Evolutionary conservation across 257 asterid genomes (phyloP), one percentile per base, ranked within the genome.

Genomic region (Nicotiana otophora): DNA sequence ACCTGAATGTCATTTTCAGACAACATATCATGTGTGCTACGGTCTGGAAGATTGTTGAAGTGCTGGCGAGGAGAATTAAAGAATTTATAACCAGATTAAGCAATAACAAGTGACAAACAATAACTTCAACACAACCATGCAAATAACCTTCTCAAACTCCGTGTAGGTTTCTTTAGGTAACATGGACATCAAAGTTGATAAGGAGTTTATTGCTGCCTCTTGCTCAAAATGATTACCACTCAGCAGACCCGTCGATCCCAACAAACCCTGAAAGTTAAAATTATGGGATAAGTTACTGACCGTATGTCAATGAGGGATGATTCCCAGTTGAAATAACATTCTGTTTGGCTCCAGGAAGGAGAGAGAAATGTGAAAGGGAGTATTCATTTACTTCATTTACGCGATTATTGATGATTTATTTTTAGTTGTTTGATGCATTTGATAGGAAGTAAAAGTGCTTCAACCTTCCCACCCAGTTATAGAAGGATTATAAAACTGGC

Each of bases 1-100:
- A 96, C 99, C 99, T 96, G 97, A 87, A 96, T 90, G 84, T 96
- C 99, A 82, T 80, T 82, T 85, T 91, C 96, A 30, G 98, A 89
- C 77, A 96, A 92, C 19, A 86, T 69, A 83, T 92, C 94, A 83
- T 96, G 99, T 0, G 91, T 93, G 79, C 39, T 69, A 82, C 90
- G 93, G 85, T 94, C 98, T 16, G 98, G 95, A 81, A 93, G 93
- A 87, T 87, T 89, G 83, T 85, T 90, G 51, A 96, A 91, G 92
- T 83, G 88, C 99, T 96, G 94, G 86, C 83, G 81, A 85, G 86
- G 83, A 60, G 65, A 81, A 64, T 10, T 66, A 81, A 66, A 64
- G 31, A 82, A 69, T 62, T 82, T 34, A 72, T 48, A 69, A 72
- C 65, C 58, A 77, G 69, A 31, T 23, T 55, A 70, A 30, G 81